These are phyloP conservation scores for Corymbia calophylla DNA, from an alignment of 441 rosid genomes.

Conservation along the genomic window DNA sequence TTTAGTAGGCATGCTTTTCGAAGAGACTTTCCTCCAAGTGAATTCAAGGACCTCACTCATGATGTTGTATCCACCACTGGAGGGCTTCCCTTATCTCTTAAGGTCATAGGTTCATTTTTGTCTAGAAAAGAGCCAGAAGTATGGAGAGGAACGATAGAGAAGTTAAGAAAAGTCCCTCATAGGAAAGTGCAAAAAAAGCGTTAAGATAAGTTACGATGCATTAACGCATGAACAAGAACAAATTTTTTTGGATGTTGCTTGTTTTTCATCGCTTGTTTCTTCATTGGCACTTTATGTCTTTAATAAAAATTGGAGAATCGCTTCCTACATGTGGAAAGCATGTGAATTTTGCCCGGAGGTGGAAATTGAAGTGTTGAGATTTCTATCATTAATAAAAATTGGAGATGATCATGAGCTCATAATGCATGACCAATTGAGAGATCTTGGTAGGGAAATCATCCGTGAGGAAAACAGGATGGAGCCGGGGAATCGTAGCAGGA, in stretches of 20 bases:
- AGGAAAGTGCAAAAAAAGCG: neutral
- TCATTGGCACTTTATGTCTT: too few species aligned
- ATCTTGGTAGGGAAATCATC: neutral
- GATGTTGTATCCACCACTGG: fast-evolving
- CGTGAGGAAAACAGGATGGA: fast-evolving
- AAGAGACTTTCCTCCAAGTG: neutral
- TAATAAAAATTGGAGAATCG: fast-evolving
- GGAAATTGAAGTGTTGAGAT: neutral
- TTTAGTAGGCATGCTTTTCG: neutral
- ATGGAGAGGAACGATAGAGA: fast-evolving
- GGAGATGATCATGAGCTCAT: fast-evolving
- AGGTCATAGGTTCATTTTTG: neutral
- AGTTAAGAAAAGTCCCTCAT: neutral
- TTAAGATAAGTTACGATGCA: neutral
- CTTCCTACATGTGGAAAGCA: neutral
- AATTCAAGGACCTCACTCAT: neutral
- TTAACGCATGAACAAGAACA: neutral
- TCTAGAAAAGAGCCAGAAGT: too few species aligned
- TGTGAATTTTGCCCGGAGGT: fast-evolving
- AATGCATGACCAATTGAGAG: neutral
- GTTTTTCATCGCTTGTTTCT: neutral
- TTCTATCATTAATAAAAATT: too few species aligned
- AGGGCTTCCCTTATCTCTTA: neutral
- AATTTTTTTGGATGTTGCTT: neutral
- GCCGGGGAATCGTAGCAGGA: fast-evolving